A percentile compares a stretch with the other conserved stretches of the same genome.
phyloP scores from a whole-genome alignment of 495 filamentous ascomycete species.

The Penicillium manginii region DNA sequence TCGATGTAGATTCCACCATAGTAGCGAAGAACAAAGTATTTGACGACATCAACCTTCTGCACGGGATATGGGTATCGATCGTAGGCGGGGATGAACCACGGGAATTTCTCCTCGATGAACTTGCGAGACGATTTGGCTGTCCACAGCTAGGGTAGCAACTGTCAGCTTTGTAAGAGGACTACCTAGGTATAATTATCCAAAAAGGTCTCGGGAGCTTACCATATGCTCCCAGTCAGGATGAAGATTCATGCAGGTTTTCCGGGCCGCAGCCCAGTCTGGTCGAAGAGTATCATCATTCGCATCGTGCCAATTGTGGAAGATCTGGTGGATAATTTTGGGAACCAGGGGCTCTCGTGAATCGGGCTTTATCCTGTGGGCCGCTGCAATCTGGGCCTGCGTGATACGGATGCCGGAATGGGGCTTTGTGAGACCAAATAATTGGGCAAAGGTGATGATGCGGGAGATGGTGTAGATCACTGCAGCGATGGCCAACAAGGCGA shows the following conservation, averaged over 20 bases:
- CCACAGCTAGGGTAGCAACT: constrained; percentile 61
- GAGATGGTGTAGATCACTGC: not conserved
- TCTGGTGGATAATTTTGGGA: constrained; percentile 16
- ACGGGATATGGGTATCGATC: constrained; percentile 67
- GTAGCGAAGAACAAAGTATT: constrained; percentile 68
- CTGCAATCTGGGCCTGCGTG: constrained; percentile 33
- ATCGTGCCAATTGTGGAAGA: constrained; percentile 15
- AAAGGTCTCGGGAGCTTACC: not conserved
- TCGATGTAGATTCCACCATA: constrained; percentile 77
- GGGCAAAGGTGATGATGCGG: constrained; percentile 23
- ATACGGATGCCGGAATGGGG: constrained; percentile 46
- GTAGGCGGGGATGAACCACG: constrained; percentile 69
- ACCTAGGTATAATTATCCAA: not conserved
- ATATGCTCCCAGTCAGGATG: constrained; percentile 16
- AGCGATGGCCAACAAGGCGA: not conserved
- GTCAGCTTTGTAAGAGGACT: too few relatives aligned
- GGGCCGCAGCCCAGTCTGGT: constrained; percentile 10
- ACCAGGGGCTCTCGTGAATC: not conserved
- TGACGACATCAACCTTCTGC: constrained; percentile 70
- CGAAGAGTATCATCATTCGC: constrained; percentile 8
- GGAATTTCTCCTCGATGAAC: constrained; percentile 63
- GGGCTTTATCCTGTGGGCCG: not conserved
- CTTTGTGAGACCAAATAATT: constrained; percentile 37
- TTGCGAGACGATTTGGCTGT: constrained; percentile 61
- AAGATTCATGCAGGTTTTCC: constrained; percentile 9